Percentiles rank a stretch among this genome's conserved stretches.
These are phyloP conservation scores for Coemansia sp. DNA, from an alignment of 192 early-diverging fungal species.

Conservation along the genomic window DNA sequence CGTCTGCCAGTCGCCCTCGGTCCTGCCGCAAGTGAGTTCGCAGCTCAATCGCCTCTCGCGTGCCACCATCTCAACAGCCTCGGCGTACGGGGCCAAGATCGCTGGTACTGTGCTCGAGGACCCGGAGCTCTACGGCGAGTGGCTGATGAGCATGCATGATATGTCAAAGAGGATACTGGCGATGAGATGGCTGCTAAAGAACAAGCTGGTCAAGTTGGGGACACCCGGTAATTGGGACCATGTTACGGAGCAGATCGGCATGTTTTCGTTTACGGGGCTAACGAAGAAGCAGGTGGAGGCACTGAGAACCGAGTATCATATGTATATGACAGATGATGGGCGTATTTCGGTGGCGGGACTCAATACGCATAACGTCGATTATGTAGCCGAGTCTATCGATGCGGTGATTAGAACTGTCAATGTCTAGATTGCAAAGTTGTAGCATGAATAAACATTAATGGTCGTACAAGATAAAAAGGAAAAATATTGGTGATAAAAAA, in stretches of 20 bases:
- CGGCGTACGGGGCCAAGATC: conserved; percentile 87
- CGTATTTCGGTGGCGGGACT: conserved; percentile 96
- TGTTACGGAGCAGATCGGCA: conserved; percentile 94
- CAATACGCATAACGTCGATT: conserved; percentile 79
- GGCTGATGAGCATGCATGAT: conserved; percentile 68
- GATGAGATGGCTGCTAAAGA: conserved; percentile 77
- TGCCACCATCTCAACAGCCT: conserved; percentile 85
- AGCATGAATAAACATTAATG: background rate
- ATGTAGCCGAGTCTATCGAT: conserved; percentile 89
- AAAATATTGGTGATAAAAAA: background rate
- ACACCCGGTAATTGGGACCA: conserved; percentile 97
- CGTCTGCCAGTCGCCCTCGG: conserved; percentile 59
- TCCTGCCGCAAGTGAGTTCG: conserved; percentile 62
- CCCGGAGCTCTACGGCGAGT: conserved; percentile 74
- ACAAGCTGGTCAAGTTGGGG: conserved; percentile 63
- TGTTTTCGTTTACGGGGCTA: conserved; percentile 97
- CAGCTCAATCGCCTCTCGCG: conserved; percentile 85
- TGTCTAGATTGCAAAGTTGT: no score
- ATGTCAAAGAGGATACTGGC: conserved; percentile 91
- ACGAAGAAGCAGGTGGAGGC: conserved; percentile 70
- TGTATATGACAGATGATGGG: conserved; percentile 94
- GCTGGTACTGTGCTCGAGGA: conserved; percentile 83
- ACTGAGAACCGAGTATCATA: conserved; percentile 81
- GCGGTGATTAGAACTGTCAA: conserved; percentile 67
- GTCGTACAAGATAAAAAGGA: background rate